Conservation (phyloP, 139 green algal species). For the Chlamydomonas urium region DNA sequence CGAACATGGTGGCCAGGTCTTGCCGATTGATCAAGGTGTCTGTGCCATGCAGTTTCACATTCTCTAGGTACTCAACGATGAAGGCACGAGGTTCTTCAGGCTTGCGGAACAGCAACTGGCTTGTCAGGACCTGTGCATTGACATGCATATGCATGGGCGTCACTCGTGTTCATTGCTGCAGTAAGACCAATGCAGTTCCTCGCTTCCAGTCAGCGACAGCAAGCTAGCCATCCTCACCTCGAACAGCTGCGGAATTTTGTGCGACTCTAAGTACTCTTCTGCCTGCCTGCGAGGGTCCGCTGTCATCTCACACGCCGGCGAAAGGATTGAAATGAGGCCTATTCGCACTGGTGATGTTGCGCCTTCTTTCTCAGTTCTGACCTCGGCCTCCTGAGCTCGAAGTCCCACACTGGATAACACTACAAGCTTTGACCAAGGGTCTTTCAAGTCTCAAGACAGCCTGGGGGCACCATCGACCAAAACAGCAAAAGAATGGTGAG, state of each 20-base stretch:
- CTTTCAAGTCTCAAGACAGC: no score
- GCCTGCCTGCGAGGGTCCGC: constrained; percentile 6
- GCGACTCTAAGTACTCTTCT: constrained; percentile 18
- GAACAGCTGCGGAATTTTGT: constrained; percentile 29
- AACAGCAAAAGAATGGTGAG: no score
- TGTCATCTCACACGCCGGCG: no score
- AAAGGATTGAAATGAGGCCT: no score
- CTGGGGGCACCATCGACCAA: no score
- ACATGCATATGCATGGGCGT: neutral
- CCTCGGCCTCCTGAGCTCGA: no score
- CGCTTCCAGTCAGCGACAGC: neutral
- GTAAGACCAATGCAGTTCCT: neutral
- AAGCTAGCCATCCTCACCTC: no score
- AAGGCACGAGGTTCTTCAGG: neutral
- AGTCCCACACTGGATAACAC: no score
- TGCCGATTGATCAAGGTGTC: neutral
- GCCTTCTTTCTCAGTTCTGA: no score
- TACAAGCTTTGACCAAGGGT: no score
- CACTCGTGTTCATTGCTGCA: neutral
- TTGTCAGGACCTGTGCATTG: constrained; percentile 7
- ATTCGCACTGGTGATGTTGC: no score
- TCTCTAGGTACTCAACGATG: constrained; percentile 19
- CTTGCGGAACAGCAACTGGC: constrained; percentile 17
- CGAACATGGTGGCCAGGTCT: constrained; percentile 28
- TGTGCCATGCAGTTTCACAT: constrained; percentile 9